A percentile compares a stretch with the other conserved stretches of the same genome.
phyloP scores from a whole-genome alignment of 2,329 filamentous ascomycete species.

The Geosmithia flava region DNA sequence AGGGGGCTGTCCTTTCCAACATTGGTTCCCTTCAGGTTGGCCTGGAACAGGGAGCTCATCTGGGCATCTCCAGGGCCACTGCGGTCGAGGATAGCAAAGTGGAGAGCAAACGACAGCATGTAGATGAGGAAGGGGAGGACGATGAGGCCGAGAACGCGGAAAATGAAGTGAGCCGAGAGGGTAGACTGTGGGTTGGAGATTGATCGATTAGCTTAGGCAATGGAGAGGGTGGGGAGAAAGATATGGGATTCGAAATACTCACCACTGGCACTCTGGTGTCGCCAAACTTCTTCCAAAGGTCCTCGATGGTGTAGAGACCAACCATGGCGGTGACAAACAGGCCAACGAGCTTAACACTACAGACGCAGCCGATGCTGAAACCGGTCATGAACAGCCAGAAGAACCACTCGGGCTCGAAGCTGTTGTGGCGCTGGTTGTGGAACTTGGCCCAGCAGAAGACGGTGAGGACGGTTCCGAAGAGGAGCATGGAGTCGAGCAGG shows the following conservation, averaged over 20 bases:
- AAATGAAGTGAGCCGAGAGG: constrained; percentile 54
- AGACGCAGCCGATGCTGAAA: constrained; percentile 92
- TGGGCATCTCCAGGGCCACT: constrained; percentile 96
- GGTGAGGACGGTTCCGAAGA: constrained; percentile 97
- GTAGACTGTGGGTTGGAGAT: background rate
- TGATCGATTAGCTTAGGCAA: background rate
- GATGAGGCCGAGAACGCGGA: constrained; percentile 78
- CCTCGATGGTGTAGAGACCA: constrained; percentile 89
- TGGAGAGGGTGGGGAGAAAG: constrained; percentile 3
- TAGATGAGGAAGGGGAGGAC: constrained; percentile 83
- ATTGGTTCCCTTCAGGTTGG: constrained; percentile 85
- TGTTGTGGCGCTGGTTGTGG: constrained; percentile 73
- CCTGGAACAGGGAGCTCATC: constrained; percentile 99
- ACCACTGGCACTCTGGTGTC: constrained; percentile 83
- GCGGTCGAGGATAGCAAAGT: constrained; percentile 88
- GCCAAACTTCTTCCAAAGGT: constrained; percentile 97
- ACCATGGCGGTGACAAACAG: constrained; percentile 92
- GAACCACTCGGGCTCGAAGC: constrained; percentile 88
- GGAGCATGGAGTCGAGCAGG: constrained; percentile 93
- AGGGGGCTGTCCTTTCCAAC: constrained; percentile 91
- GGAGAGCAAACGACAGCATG: constrained; percentile 87
- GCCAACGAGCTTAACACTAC: constrained; percentile 96
- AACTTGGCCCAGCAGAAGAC: constrained; percentile 97
- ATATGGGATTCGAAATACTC: constrained; percentile 16
- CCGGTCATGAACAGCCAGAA: constrained; percentile 89